phyloP scores from a whole-genome alignment of 352 stramenopile species.

The Globisporangium takayamanum region DNA sequence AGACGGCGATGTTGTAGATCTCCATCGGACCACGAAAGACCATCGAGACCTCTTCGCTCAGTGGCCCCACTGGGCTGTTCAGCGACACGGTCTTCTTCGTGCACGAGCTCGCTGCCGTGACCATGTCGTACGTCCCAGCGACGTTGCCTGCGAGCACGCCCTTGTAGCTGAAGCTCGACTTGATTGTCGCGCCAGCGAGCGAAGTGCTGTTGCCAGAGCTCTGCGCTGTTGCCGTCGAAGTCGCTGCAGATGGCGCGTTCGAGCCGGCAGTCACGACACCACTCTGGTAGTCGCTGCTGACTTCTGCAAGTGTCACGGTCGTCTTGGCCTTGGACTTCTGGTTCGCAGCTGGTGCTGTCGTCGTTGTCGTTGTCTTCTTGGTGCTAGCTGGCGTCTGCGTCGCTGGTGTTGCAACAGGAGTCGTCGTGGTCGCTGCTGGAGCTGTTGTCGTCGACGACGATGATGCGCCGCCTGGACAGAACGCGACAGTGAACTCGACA shows the following conservation, averaged over 20 bases:
- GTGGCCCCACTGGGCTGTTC: slow-evolving; percentile 30
- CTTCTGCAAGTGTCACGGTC: slow-evolving; percentile 11
- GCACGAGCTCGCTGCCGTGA: slow-evolving; percentile 30
- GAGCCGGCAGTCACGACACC: slow-evolving; percentile 8
- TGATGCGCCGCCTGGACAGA: slow-evolving; percentile 28
- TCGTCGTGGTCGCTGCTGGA: neutral
- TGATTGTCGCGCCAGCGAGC: slow-evolving; percentile 37
- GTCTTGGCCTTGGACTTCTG: neutral
- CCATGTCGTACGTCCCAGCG: slow-evolving; percentile 35
- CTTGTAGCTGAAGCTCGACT: slow-evolving; percentile 41
- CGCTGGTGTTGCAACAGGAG: slow-evolving; percentile 1
- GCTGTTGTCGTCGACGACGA: slow-evolving; percentile 12
- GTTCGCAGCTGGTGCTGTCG: neutral
- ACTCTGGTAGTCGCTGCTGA: slow-evolving; percentile 14
- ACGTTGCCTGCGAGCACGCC: slow-evolving; percentile 30
- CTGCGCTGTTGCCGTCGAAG: neutral
- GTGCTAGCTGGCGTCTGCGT: slow-evolving; percentile 6
- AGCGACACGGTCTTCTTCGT: slow-evolving; percentile 26
- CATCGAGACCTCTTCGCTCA: slow-evolving; percentile 50
- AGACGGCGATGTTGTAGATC: slow-evolving; percentile 57
- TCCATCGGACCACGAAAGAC: slow-evolving; percentile 55
- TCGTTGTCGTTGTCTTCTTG: neutral
- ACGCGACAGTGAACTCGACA: slow-evolving; percentile 32
- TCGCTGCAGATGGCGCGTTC: neutral
- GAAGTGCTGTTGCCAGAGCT: slow-evolving; percentile 12